A percentile compares a stretch with the other conserved stretches of the same genome.
phyloP scores from a whole-genome alignment of 2,329 filamentous ascomycete species.

The Tolypocladium tropicale region DNA sequence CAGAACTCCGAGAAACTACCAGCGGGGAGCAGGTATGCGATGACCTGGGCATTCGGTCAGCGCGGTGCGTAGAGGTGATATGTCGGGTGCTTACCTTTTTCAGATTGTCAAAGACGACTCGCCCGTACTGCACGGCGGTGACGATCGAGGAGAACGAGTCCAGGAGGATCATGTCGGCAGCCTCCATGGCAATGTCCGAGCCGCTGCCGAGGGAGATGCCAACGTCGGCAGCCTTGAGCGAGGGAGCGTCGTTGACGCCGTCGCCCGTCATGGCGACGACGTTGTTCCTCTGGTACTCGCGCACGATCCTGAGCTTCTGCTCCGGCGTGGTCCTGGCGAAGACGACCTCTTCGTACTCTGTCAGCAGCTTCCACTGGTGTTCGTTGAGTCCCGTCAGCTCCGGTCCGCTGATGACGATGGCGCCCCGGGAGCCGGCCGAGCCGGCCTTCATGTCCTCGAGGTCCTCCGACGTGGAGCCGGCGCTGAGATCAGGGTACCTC shows the following conservation, averaged over 20 bases:
- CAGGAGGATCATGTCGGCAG: slow-evolving; percentile 72
- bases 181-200: slow-evolving; percentile 73
- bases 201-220: slow-evolving; percentile 75
- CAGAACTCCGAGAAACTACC: slow-evolving; percentile 67
- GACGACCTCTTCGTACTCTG: slow-evolving; percentile 58
- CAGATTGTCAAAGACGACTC: slow-evolving; percentile 70
- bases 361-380: slow-evolving; percentile 57
- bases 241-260: slow-evolving; percentile 78
- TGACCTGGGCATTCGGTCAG: slow-evolving; percentile 9
- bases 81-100: slow-evolving; percentile 47
- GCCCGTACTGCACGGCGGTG: slow-evolving; percentile 60
- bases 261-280: slow-evolving; percentile 80
- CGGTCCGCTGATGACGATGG: slow-evolving; percentile 54
- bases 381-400: slow-evolving; percentile 58
- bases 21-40: slow-evolving; percentile 64
- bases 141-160: slow-evolving; percentile 65
- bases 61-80: no score
- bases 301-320: slow-evolving; percentile 72
- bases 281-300: slow-evolving; percentile 55
- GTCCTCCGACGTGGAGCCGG: slow-evolving; percentile 4
- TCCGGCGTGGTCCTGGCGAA: slow-evolving; percentile 70
- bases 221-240: slow-evolving; percentile 69
- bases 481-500: slow-evolving; percentile 13
- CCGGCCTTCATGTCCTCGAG: slow-evolving; percentile 12
- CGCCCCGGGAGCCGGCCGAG: slow-evolving; percentile 17